Conservation (phyloP, 2,329 filamentous ascomycete species). For the Ascochyta viciae-villosae region DNA sequence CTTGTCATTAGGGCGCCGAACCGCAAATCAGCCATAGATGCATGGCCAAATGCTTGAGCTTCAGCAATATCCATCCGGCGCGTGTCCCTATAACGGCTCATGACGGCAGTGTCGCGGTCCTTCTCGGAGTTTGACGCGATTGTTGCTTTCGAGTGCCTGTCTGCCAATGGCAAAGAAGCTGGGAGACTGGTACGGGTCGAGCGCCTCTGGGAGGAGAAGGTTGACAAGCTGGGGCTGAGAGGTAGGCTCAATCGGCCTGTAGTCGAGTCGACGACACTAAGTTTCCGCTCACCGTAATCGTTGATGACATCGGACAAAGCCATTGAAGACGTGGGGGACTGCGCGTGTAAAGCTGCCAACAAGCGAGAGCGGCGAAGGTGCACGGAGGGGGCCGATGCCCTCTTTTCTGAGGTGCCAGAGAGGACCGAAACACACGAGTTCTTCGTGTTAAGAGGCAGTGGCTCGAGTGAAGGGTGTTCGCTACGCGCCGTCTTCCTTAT, state of each 20-base stretch:
- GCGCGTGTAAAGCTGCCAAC: constrained; percentile 58
- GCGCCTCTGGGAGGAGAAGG: constrained; percentile 34
- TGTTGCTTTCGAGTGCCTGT: constrained; percentile 43
- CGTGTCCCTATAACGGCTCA: constrained; percentile 59
- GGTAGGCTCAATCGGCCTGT: constrained; percentile 49
- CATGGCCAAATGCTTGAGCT: constrained; percentile 46
- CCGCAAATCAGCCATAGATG: constrained; percentile 74
- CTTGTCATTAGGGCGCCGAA: constrained; percentile 84
- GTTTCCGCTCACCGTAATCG: constrained; percentile 56
- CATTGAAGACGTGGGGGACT: constrained; percentile 59
- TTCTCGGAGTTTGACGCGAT: constrained; percentile 42
- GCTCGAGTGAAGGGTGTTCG: constrained; percentile 40
- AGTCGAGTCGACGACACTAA: constrained; percentile 47
- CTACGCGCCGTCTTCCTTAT: constrained; percentile 16
- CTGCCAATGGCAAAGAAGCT: constrained; percentile 36
- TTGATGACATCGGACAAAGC: constrained; percentile 62
- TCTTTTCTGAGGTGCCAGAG: constrained; percentile 41
- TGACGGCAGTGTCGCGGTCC: constrained; percentile 42
- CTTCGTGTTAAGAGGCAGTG: constrained; percentile 37
- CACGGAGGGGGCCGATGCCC: constrained; percentile 44
- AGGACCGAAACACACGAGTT: constrained; percentile 27
- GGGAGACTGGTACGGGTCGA: constrained; percentile 47
- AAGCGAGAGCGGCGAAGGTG: constrained; percentile 59
- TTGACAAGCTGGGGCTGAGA: constrained; percentile 42
- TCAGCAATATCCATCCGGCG: constrained; percentile 60